Conservation (phyloP, 768 basidiomycete genomes). For the Candolleomyces efflorescens region DNA sequence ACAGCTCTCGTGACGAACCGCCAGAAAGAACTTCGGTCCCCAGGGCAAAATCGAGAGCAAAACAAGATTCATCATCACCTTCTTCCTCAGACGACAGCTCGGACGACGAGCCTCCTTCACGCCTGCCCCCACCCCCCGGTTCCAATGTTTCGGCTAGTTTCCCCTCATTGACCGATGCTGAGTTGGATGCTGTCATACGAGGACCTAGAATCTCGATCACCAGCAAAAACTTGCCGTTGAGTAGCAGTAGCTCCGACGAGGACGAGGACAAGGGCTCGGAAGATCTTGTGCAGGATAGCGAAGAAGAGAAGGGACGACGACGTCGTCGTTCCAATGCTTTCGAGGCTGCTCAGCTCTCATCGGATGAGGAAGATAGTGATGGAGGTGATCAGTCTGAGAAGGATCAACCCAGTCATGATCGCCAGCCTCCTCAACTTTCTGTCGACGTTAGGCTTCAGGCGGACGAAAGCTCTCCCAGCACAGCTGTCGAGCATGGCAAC, state of each 20-base stretch:
- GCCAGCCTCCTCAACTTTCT: background rate
- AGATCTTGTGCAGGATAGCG: conserved; percentile 15
- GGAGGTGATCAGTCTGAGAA: background rate
- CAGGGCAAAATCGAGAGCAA: no score
- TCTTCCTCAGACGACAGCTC: no score
- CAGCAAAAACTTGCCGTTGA: conserved; percentile 32
- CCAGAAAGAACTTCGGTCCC: no score
- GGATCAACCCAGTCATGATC: background rate
- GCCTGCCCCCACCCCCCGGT: background rate
- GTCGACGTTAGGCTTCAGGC: background rate
- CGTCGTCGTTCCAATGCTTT: background rate
- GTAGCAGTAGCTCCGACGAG: conserved; percentile 40
- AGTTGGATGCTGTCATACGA: conserved; percentile 34
- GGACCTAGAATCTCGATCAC: conserved; percentile 29
- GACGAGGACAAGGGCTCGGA: conserved; percentile 34
- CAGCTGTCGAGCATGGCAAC: conserved; percentile 8
- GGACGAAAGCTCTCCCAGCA: background rate
- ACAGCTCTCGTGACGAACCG: no score
- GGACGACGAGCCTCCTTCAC: no score
- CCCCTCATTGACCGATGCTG: conserved; percentile 22
- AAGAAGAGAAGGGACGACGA: conserved; percentile 12
- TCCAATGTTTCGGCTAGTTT: conserved; percentile 5
- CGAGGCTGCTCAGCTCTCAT: background rate
- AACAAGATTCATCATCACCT: no score
- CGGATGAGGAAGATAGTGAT: background rate